Conservation (phyloP, 495 filamentous ascomycete species). For the Podospora australis region DNA sequence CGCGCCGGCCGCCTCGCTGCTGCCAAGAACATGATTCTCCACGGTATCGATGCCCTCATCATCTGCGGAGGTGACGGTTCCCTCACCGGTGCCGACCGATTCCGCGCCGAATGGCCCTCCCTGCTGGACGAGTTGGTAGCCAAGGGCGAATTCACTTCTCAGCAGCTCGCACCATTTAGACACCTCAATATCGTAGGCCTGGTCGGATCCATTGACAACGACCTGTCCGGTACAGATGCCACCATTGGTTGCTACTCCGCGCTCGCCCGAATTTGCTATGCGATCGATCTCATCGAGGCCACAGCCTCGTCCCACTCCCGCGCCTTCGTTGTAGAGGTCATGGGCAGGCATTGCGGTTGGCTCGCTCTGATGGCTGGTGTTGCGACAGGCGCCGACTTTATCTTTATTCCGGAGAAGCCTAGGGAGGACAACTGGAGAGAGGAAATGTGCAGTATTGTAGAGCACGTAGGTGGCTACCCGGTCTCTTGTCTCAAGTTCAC, state of each 20-base stretch:
- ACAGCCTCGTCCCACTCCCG: constrained; percentile 95
- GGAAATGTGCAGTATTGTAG: constrained; percentile 78
- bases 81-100: constrained; percentile 91
- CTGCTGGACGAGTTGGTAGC: constrained; percentile 76
- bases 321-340: constrained; percentile 97
- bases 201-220: constrained; percentile 97
- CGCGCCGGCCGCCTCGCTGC: constrained; percentile 72
- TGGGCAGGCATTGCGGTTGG: constrained; percentile 99
- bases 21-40: constrained; percentile 86
- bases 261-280: constrained; percentile 82
- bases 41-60: constrained; percentile 92
- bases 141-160: constrained; percentile 56
- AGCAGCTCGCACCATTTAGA: constrained; percentile 64
- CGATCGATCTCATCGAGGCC: constrained; percentile 93
- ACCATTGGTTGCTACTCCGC: constrained; percentile 98
- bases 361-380: constrained; percentile 94
- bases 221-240: constrained; percentile 92
- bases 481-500: neutral
- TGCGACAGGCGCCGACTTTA: constrained; percentile 90
- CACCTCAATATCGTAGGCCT: constrained; percentile 93
- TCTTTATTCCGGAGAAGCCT: constrained; percentile 95
- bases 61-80: constrained; percentile 98
- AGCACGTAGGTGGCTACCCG: constrained; percentile 49
- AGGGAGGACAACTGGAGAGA: constrained; percentile 80
- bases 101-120: constrained; percentile 84